Evolutionary conservation across 306 rosid species (phyloP).

Genomic region (Arachis hypogaea): DNA sequence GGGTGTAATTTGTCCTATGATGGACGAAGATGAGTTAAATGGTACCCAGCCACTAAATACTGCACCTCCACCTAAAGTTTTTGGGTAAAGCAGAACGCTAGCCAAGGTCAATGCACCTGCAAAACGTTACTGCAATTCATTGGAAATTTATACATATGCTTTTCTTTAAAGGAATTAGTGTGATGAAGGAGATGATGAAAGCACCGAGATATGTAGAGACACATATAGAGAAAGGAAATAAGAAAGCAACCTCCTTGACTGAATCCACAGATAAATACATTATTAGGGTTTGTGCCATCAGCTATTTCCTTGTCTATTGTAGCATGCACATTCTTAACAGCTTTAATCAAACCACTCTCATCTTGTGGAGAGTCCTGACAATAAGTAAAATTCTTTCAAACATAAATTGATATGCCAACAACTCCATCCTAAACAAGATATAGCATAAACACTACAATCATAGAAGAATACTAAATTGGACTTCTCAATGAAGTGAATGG

Average conservation of each 20-base stretch:
- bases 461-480: background rate
- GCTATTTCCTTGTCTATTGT: slow-evolving; percentile 84
- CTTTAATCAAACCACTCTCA: slow-evolving; percentile 69
- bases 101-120: slow-evolving; percentile 91
- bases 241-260: slow-evolving; percentile 84
- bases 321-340: slow-evolving; percentile 79
- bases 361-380: slow-evolving; percentile 75
- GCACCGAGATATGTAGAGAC: background rate
- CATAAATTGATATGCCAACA: slow-evolving; percentile 19
- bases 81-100: slow-evolving; percentile 82
- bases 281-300: slow-evolving; percentile 72
- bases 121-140: slow-evolving; percentile 18
- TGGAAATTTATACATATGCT: background rate
- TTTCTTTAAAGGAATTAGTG: slow-evolving; percentile 13
- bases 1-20: slow-evolving; percentile 52
- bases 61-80: slow-evolving; percentile 88
- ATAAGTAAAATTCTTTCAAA: slow-evolving; percentile 15
- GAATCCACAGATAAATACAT: slow-evolving; percentile 86
- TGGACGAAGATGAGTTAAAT: slow-evolving; percentile 58
- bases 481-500: background rate
- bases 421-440: slow-evolving; percentile 30
- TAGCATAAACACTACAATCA: background rate
- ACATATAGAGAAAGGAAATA: background rate
- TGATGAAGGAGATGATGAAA: slow-evolving; percentile 1
- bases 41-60: slow-evolving; percentile 95